Percentiles rank a stretch among this genome's conserved stretches.
These are phyloP conservation scores for Pilasporangium apinafurcum DNA, from an alignment of 352 stramenopile genomes.

Conservation along the genomic window DNA sequence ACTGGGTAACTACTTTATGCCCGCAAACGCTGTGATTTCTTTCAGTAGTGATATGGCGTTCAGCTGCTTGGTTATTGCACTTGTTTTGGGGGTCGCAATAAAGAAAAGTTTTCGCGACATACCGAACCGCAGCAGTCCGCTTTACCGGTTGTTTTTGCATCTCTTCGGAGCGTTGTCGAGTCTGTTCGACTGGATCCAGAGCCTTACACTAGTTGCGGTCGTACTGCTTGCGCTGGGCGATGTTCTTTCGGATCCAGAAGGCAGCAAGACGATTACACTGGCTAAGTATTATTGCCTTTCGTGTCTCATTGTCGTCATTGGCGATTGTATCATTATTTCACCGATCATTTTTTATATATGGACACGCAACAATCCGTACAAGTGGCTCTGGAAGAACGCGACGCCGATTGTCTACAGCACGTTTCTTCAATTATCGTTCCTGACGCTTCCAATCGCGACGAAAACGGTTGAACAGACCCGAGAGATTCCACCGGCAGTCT, in stretches of 20 bases:
- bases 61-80: slow-evolving; percentile 42
- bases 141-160: slow-evolving; percentile 54
- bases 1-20: slow-evolving; percentile 36
- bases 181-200: slow-evolving; percentile 57
- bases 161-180: slow-evolving; percentile 49
- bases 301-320: slow-evolving; percentile 10
- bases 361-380: slow-evolving; percentile 48
- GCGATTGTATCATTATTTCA: slow-evolving; percentile 37
- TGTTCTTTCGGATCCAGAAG: slow-evolving; percentile 25
- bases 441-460: slow-evolving; percentile 44
- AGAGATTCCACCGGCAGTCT: slow-evolving; percentile 42
- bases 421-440: slow-evolving; percentile 33
- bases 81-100: slow-evolving; percentile 9
- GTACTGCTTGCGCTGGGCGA: slow-evolving; percentile 41
- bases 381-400: slow-evolving; percentile 37
- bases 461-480: slow-evolving; percentile 46
- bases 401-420: slow-evolving; percentile 40
- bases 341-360: slow-evolving; percentile 39
- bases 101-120: slow-evolving; percentile 9
- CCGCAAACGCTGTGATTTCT: slow-evolving; percentile 36
- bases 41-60: slow-evolving; percentile 33
- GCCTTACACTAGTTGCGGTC: slow-evolving; percentile 32
- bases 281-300: slow-evolving; percentile 37
- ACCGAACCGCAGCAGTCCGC: slow-evolving; percentile 36
- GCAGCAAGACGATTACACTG: slow-evolving; percentile 22